Evolutionary conservation across 176 grass and related monocot genomes (phyloP).

Genomic region (Otatea glauca): DNA sequence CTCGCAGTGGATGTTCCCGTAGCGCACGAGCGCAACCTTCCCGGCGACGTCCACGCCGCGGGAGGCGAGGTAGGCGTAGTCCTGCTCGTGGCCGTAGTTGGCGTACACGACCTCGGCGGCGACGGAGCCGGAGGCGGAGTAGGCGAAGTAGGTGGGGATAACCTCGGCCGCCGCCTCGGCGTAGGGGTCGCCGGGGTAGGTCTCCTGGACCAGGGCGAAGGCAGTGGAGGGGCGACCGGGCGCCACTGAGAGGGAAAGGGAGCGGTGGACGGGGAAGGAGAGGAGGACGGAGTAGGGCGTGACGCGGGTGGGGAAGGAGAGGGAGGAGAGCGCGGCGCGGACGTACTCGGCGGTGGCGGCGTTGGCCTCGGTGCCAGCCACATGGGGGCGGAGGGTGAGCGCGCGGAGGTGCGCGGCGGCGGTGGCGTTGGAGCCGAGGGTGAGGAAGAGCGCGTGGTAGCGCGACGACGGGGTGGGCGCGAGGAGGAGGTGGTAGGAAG

Average conservation of each 20-base stretch:
- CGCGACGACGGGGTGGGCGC: conserved; percentile 39
- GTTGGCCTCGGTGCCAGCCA: conserved; percentile 65
- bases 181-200: conserved; percentile 57
- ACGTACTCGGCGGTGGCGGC: conserved; percentile 60
- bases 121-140: conserved; percentile 70
- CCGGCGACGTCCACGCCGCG: conserved; percentile 69
- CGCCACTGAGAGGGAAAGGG: conserved; percentile 58
- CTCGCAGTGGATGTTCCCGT: conserved; percentile 84
- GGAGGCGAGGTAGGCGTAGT: conserved; percentile 64
- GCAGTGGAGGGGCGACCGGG: conserved; percentile 19
- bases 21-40: conserved; percentile 67
- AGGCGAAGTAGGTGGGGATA: conserved; percentile 84
- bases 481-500: conserved; percentile 33
- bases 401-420: conserved; percentile 75
- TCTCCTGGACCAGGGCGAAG: conserved; percentile 64
- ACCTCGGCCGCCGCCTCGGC: conserved; percentile 51
- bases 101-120: conserved; percentile 75
- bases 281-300: conserved; percentile 76
- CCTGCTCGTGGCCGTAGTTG: conserved; percentile 72
- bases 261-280: conserved; percentile 71
- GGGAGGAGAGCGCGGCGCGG: conserved; percentile 44
- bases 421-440: conserved; percentile 72
- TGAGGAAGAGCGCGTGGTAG: conserved; percentile 83
- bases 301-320: conserved; percentile 58
- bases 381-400: conserved; percentile 77